Conservation (phyloP, 2,329 filamentous ascomycete species). For the Fusarium algeriense region DNA sequence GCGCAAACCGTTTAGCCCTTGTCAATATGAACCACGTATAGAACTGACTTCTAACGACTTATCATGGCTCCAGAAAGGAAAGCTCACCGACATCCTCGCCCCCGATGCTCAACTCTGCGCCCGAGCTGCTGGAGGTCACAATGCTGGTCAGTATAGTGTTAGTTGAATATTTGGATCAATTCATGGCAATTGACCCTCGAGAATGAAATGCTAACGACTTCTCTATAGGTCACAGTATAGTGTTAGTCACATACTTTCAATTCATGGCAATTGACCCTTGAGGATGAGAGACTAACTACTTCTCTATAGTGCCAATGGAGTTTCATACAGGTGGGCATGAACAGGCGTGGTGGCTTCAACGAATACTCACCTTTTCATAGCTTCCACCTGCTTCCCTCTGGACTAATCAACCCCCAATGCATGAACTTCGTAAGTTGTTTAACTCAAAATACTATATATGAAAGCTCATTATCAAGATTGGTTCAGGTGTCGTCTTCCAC, state of each 20-base stretch:
- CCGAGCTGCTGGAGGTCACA: constrained; percentile 25
- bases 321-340: constrained; percentile 17
- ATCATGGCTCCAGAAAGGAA: constrained; percentile 13
- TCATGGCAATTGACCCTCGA: neutral
- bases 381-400: constrained; percentile 30
- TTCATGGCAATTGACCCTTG: neutral
- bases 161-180: neutral
- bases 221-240: constrained; percentile 14
- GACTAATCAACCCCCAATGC: constrained; percentile 24
- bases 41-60: constrained; percentile 4
- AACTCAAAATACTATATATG: too few species aligned
- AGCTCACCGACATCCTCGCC: constrained; percentile 26
- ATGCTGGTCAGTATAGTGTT: constrained; percentile 25
- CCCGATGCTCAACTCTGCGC: constrained; percentile 27
- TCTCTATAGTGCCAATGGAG: constrained; percentile 13
- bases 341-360: neutral
- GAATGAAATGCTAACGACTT: too few species aligned
- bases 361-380: constrained; percentile 9
- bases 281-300: neutral
- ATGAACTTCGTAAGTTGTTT: too few species aligned
- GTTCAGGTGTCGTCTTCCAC: constrained; percentile 18
- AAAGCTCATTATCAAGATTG: neutral
- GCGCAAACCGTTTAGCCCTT: neutral
- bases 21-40: too few species aligned
- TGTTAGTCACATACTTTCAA: constrained; percentile 12